Evolutionary conservation across 148 eudicot genomes (phyloP), one percentile per base, ranked within the genome.

Genomic region (Spergularia bocconei): DNA sequence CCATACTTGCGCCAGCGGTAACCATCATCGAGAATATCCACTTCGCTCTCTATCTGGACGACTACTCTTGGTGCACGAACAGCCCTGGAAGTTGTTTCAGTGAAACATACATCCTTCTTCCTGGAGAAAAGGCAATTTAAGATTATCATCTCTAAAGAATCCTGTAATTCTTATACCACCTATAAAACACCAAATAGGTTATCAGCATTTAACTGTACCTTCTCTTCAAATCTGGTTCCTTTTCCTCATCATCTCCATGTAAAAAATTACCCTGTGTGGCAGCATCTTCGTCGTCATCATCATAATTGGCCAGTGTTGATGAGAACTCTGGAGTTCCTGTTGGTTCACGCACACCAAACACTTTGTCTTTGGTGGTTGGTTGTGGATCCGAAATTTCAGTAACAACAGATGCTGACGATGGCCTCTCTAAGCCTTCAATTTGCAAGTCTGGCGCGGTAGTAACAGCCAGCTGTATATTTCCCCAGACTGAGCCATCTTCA

Each of bases 1-100:
- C 97, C 97, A 77, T 92, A 92, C 73, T 92, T 92, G 72, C 95
- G 82, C 97, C 97, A 92, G 39, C 96, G 82, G 60, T 90, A 92
- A 15, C 98, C 98, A 83, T 92, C 98, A 59, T 92, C 90, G 50
- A 88, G 98, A 25, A 86, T 85, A 78, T 92, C 96, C 52, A 90
- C 76, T 6, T 87, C 90, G 67, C 91, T 90, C 82, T 87, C 91
- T 70, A 85, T 84, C 67, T 86, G 86, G 66, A 92, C 78, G 25
- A 90, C 91, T 1, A 90, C 88, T 85, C 84, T 85, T 20, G 91
- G 96, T 82, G 88, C 93, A 38, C 90, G 89, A 14, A 62, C 77
- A 74, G 87, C 77, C 71, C 92, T 85, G 12, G 90, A 84, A 80
- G 71, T 75, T 21, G 87, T 78, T 81, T 91, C 93, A 33, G 71